Conservation (phyloP, 306 rosid genomes). For the Prunus mongolica region DNA sequence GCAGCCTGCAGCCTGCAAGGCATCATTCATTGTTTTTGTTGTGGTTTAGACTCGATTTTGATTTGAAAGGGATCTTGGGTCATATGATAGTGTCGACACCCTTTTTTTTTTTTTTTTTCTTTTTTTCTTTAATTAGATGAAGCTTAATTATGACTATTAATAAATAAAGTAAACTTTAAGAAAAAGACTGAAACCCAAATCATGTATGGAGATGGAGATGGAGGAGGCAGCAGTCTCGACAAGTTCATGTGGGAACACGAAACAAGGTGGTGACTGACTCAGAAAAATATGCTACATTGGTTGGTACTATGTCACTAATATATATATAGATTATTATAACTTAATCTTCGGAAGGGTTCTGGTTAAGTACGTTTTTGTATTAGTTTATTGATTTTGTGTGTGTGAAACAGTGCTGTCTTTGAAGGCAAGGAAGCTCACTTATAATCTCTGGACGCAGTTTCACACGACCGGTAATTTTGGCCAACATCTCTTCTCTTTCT, state of each 20-base stretch:
- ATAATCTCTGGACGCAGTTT: neutral
- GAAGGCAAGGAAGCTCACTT: slow-evolving; percentile 19
- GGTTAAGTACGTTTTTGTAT: neutral
- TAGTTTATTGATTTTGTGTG: slow-evolving; percentile 14
- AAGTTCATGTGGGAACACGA: slow-evolving; percentile 32
- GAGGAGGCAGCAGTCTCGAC: slow-evolving; percentile 19
- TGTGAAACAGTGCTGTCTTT: slow-evolving; percentile 16
- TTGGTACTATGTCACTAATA: neutral
- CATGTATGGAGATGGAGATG: neutral
- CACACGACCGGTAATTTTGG: no score
- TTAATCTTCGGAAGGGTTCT: neutral
- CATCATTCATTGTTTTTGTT: no score
- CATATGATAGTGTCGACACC: slow-evolving; percentile 14
- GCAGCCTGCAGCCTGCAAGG: no score
- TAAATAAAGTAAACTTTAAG: slow-evolving; percentile 39
- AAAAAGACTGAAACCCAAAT: slow-evolving; percentile 25
- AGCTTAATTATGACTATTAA: slow-evolving; percentile 9
- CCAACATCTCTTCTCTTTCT: no score
- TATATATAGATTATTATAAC: neutral
- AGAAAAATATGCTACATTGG: neutral
- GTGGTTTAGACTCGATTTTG: no score
- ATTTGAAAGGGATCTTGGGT: neutral
- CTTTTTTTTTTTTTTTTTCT: neutral
- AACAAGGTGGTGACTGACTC: neutral
- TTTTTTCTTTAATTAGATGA: neutral